Percentiles rank a stretch among this genome's conserved stretches.
Evolutionary conservation across 192 early-diverging fungal species (phyloP).

Genomic region (Diversispora eburnea): DNA sequence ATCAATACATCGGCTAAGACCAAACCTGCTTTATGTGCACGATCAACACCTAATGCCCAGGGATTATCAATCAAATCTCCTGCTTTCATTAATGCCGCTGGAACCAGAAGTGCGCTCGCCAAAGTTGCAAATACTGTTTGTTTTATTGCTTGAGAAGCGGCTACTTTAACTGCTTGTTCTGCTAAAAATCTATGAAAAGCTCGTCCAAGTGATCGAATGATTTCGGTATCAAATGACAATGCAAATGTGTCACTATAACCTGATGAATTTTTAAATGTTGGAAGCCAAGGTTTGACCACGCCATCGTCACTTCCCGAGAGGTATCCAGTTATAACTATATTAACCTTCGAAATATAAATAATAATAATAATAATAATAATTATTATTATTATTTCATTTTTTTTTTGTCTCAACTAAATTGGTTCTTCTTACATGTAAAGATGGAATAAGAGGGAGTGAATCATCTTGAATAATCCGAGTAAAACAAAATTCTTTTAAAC

Average conservation of each 20-base stretch:
- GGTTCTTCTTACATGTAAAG: conserved; percentile 41
- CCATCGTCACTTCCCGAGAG: conserved; percentile 41
- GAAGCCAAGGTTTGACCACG: conserved; percentile 44
- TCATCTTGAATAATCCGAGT: conserved; percentile 46
- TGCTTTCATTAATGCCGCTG: conserved; percentile 47
- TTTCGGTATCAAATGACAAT: conserved; percentile 47
- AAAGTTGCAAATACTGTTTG: conserved; percentile 51
- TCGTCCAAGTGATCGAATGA: conserved; percentile 43
- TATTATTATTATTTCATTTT: not conserved
- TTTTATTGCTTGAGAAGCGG: conserved; percentile 45
- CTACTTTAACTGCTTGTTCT: conserved; percentile 46
- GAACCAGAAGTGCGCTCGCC: conserved; percentile 49
- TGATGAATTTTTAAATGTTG: conserved; percentile 32
- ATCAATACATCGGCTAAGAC: conserved; percentile 54
- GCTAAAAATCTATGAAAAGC: conserved; percentile 50
- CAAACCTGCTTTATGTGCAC: conserved; percentile 52
- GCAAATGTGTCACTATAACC: conserved; percentile 45
- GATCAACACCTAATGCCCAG: conserved; percentile 53
- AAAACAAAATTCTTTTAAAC: conserved; percentile 49
- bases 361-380: not conserved
- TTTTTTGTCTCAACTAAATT: not conserved
- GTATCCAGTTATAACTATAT: conserved; percentile 58
- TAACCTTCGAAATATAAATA: conserved; percentile 32
- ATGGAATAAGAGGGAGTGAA: conserved; percentile 51
- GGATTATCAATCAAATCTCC: conserved; percentile 60